Evolutionary conservation across 805 yeast species (phyloP).

Genomic region (Metschnikowia bowlesiae): DNA sequence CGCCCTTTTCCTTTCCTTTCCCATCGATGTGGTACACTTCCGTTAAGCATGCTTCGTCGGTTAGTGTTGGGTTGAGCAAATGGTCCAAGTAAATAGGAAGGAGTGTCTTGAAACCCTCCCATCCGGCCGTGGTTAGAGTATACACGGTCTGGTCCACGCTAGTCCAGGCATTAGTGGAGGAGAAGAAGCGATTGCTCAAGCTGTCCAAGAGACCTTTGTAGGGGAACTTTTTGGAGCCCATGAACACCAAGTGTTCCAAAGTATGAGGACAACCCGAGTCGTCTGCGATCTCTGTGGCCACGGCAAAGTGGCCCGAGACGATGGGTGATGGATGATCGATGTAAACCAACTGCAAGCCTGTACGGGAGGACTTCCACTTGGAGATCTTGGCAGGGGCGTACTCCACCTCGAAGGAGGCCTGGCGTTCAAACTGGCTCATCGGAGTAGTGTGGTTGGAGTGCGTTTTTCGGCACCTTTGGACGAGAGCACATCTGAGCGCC

Average conservation of each 20-base stretch:
- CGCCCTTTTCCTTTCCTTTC: conserved; percentile 87
- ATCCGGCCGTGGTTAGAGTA: conserved; percentile 87
- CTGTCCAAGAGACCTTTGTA: conserved; percentile 88
- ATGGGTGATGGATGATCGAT: conserved; percentile 80
- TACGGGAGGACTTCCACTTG: conserved; percentile 73
- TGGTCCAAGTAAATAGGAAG: conserved; percentile 92
- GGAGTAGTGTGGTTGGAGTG: not conserved
- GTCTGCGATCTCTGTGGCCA: conserved; percentile 84
- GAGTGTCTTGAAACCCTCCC: conserved; percentile 85
- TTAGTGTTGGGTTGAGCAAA: conserved; percentile 73
- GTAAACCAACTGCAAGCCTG: conserved; percentile 78
- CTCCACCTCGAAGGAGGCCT: conserved; percentile 54
- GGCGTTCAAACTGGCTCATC: conserved; percentile 25
- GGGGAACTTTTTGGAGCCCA: conserved; percentile 89
- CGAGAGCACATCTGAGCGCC: too few species aligned
- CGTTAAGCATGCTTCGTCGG: conserved; percentile 86
- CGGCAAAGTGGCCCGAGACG: conserved; percentile 91
- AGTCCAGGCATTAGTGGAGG: conserved; percentile 95
- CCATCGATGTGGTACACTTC: conserved; percentile 96
- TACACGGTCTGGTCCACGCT: conserved; percentile 94
- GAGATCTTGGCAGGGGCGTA: conserved; percentile 68
- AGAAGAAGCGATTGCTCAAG: conserved; percentile 76
- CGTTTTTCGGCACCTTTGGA: not conserved
- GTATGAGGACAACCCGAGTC: conserved; percentile 96
- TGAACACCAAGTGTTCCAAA: conserved; percentile 85